Conservation (phyloP, 1,284 basidiomycete genomes). For the Moesziomyces globuligerus region DNA sequence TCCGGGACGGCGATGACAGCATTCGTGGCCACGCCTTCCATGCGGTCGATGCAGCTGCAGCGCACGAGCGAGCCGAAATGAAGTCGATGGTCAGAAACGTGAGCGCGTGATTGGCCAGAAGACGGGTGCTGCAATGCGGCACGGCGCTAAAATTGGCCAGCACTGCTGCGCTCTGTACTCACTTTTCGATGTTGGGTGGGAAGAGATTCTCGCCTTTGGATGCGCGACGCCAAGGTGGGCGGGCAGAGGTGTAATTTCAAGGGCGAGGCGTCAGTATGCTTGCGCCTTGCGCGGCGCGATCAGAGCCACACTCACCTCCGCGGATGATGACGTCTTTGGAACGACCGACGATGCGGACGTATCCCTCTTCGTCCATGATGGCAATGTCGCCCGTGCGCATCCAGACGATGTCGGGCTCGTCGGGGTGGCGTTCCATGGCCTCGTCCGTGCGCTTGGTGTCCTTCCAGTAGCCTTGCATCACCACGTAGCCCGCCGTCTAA, state of each 20-base stretch:
- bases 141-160: background rate
- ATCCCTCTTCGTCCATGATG: constrained; percentile 83
- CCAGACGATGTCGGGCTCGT: constrained; percentile 73
- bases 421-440: constrained; percentile 72
- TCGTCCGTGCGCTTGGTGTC: constrained; percentile 77
- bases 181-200: constrained; percentile 84
- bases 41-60: constrained; percentile 72
- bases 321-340: constrained; percentile 84
- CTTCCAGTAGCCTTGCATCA: constrained; percentile 86
- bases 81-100: constrained; percentile 3
- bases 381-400: constrained; percentile 87
- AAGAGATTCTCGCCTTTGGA: constrained; percentile 71
- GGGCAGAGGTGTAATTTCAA: constrained; percentile 1
- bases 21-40: constrained; percentile 76
- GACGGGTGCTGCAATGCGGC: background rate
- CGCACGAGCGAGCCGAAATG: constrained; percentile 8
- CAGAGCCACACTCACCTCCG: constrained; percentile 77
- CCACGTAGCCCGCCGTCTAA: constrained; percentile 76
- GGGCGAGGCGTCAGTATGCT: constrained; percentile 9
- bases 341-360: constrained; percentile 78
- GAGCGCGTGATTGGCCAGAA: constrained; percentile 9
- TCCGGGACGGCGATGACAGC: constrained; percentile 81
- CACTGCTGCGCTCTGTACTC: constrained; percentile 12
- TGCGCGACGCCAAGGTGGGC: background rate
- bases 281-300: background rate